A percentile compares a stretch with the other conserved stretches of the same genome.
These are phyloP conservation scores for Dunaliella primolecta DNA, from an alignment of 139 green algal genomes.

Conservation along the genomic window DNA sequence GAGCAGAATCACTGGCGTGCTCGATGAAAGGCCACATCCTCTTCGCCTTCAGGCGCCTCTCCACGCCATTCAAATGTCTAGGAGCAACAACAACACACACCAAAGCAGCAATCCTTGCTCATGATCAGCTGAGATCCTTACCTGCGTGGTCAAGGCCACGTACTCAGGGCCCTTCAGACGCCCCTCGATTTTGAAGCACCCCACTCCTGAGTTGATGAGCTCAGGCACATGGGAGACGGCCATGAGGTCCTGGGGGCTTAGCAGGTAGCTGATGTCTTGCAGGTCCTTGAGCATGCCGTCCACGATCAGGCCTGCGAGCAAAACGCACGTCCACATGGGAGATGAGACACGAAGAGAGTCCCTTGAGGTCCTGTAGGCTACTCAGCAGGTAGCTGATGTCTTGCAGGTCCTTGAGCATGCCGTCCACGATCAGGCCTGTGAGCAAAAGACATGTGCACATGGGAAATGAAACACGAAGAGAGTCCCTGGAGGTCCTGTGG, in stretches of 20 bases:
- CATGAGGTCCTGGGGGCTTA: conserved; percentile 78
- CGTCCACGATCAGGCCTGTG: conserved; percentile 68
- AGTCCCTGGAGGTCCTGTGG: conserved; percentile 22
- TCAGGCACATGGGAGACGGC: conserved; percentile 66
- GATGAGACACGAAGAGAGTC: neutral
- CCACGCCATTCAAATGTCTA: no score
- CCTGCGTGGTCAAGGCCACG: conserved; percentile 66
- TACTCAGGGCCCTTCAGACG: conserved; percentile 87
- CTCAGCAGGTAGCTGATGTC: conserved; percentile 75
- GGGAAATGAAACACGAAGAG: no score
- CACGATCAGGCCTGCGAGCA: conserved; percentile 51
- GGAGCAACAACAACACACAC: no score
- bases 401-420: conserved; percentile 57
- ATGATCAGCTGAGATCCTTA: no score
- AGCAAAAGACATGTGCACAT: conserved; percentile 59
- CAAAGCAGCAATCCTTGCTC: no score
- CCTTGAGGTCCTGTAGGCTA: conserved; percentile 11
- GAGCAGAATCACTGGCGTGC: no score
- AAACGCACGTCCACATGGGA: no score
- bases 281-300: conserved; percentile 64
- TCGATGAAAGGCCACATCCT: no score
- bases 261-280: conserved; percentile 70
- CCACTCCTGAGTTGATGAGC: conserved; percentile 72
- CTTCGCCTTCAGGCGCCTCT: no score
- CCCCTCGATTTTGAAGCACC: conserved; percentile 85